Evolutionary conservation across 2,329 filamentous ascomycete species (phyloP), one percentile per base, ranked within the genome.

Genomic region (Metarhizium rileyi): DNA sequence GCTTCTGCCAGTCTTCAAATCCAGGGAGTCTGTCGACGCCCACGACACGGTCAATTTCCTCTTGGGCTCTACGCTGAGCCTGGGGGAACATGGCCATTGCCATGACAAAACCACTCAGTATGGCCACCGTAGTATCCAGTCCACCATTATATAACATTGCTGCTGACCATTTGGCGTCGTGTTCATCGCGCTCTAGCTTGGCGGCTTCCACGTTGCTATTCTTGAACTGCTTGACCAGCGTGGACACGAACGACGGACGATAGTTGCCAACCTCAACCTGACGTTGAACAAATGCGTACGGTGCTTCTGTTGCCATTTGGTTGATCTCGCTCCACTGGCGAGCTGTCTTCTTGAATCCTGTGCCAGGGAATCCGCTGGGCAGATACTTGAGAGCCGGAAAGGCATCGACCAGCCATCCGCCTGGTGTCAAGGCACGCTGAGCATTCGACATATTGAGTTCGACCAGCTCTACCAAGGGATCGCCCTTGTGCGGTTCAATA

Each of bases 51-150:
- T 75, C 70, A 7, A 78, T 63, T 40, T 72, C 67, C 0, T 56
- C 54, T 35, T 70, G 69, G 0, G 66, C 71, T 28, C 57, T 60
- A 51, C 57, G 67, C 51, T 75, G 72, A 0, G 73, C 68, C 0
- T 63, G 63, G 1, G 64, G 62, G 16, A 67, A 63, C 1, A 72
- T 55, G 0, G 66, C 54, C 71, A 77, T 74, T 5, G 75, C 76
- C 22, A 71, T 61, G 1, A 74, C 61, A 53, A 76, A 73, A 30
- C 27, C 26, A 26, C 3, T 41, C 2, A 52, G 9, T 8, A 26
- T 49, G 10, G 44, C 27, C 7, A 45, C 26, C 2, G 47, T 49
- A 3, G 42, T 52, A 20, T 52, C 50, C 5, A 28, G 14, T 2
- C 59, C 65, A 28, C 23, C 52, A 5, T 3, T 44, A 23, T 47